phyloP scores from a whole-genome alignment of 139 green algal genomes.

The Picochlorum costavermella region DNA sequence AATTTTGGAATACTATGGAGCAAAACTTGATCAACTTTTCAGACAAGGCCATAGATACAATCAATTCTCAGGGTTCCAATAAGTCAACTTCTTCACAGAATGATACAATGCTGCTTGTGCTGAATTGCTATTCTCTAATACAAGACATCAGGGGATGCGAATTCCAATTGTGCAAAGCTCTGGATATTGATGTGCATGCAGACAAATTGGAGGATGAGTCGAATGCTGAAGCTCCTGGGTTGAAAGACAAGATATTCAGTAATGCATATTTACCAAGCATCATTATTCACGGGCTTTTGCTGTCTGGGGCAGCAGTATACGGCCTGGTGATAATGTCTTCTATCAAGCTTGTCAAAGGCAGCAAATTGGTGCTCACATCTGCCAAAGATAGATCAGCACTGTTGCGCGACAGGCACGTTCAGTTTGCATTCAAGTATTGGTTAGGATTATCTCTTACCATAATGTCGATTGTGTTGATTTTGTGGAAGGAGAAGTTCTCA shows the following conservation, averaged over 20 bases:
- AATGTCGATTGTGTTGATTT: constrained; percentile 10
- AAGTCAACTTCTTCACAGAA: too few relatives aligned
- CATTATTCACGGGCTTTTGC: background rate
- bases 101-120: too few relatives aligned
- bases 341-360: background rate
- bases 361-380: background rate
- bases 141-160: too few relatives aligned
- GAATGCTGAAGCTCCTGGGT: background rate
- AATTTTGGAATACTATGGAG: background rate
- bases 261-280: background rate
- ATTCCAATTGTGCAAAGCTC: background rate
- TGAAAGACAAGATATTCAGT: constrained; percentile 1
- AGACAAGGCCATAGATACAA: background rate
- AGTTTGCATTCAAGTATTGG: constrained; percentile 20
- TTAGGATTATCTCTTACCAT: constrained; percentile 4
- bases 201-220: background rate
- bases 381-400: background rate
- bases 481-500: constrained; percentile 11
- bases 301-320: background rate
- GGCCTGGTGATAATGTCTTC: background rate
- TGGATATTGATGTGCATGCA: background rate
- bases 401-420: background rate
- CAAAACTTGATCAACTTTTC: background rate
- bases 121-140: too few relatives aligned
- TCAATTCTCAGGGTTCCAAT: background rate